Evolutionary conservation across 1,284 basidiomycete species (phyloP), one percentile per base, ranked within the genome.

Genomic region (Trichosporon sp.): DNA sequence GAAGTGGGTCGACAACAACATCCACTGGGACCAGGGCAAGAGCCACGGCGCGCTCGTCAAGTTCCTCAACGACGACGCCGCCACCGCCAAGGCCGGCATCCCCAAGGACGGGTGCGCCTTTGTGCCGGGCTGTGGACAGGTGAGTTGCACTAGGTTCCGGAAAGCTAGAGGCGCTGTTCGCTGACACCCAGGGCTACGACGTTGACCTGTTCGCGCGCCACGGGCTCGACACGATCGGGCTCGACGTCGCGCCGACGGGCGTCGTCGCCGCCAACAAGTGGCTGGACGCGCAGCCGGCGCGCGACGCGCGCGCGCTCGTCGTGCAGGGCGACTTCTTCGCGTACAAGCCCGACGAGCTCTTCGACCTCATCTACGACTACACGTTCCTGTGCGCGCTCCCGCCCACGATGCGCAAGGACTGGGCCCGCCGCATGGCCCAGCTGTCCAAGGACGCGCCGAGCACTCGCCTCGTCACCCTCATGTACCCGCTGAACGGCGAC

Each of bases 361-460:
- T 87, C 72, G 87, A 89, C 71, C 73, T 91, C 11, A 83, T 89
- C 11, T 89, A 88, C 73, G 90, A 91, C 76, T 89, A 89, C 75
- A 90, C 89, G 89, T 91, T 91, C 80, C 90, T 91, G 72, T 89
- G 89, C 42, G 89, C 90, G 0, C 88, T 91, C 13, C 87, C 87
- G 0, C 90, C 89, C 0, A 74, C 80, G 1, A 83, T 83, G 21
- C 86, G 90, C 11, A 64, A 74, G 0, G 83, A 85, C 23, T 91
- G 90, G 90, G 89, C 86, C 1, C 71, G 75, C 15, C 85, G 88
- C 72, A 89, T 92, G 83, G 78, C 81, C 4, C 77, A 81, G 12
- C 80, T 92, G 25, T 78, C 90, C 66, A 88, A 87, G 70, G 84
- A 87, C 2, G 87, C 87, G 0, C 88, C 88, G 2, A 86, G 85